Conservation (phyloP, 1,139 yeast genomes). For the Yamadazyma spencermartinsiae region DNA sequence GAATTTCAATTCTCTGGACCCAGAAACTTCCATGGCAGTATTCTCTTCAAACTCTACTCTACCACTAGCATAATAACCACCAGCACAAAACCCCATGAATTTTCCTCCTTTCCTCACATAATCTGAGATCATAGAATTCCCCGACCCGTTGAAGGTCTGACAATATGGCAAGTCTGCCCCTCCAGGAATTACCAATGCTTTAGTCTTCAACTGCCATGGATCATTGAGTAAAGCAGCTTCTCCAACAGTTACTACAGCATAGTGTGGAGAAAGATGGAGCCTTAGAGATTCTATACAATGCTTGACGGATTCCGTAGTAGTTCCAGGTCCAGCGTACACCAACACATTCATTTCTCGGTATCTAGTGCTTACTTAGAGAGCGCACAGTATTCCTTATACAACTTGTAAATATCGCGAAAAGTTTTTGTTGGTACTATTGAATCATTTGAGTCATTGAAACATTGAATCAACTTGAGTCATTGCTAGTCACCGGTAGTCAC, state of each 20-base stretch:
- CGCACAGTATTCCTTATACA: too few relatives aligned
- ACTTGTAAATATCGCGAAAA: too few relatives aligned
- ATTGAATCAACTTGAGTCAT: too few relatives aligned
- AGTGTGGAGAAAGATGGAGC: constrained; percentile 77
- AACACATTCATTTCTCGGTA: constrained; percentile 66
- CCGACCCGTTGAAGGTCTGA: constrained; percentile 64
- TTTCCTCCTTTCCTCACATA: constrained; percentile 80
- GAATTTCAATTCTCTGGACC: constrained; percentile 75
- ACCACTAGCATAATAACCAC: constrained; percentile 82
- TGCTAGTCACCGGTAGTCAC: too few relatives aligned
- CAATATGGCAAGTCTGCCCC: constrained; percentile 95
- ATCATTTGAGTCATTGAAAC: too few relatives aligned
- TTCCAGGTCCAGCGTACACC: constrained; percentile 82
- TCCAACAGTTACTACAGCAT: constrained; percentile 77
- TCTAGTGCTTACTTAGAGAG: too few relatives aligned
- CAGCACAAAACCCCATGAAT: constrained; percentile 92
- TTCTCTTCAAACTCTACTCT: constrained; percentile 85
- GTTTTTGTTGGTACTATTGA: too few relatives aligned
- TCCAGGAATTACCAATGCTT: constrained; percentile 86
- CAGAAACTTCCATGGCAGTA: constrained; percentile 76
- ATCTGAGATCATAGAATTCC: constrained; percentile 57
- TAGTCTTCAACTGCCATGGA: constrained; percentile 85
- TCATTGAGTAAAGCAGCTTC: constrained; percentile 65
- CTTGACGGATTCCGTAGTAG: constrained; percentile 82
- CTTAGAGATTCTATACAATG: constrained; percentile 80